A percentile compares a stretch with the other conserved stretches of the same genome.
Conservation (phyloP, 345 rosid genomes). For the Ceriops zippeliana region DNA sequence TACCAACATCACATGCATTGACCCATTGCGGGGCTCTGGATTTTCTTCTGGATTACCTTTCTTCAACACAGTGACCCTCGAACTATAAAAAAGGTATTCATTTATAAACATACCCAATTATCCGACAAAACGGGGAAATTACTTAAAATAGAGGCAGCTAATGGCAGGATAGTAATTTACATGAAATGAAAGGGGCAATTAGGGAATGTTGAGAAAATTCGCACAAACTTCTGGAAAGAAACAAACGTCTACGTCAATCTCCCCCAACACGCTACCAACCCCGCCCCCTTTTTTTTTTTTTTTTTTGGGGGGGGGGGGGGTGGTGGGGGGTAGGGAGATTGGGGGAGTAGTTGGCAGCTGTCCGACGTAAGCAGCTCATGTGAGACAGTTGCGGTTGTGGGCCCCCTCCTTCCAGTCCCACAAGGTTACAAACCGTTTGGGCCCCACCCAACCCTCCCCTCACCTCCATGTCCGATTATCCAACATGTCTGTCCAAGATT, state of each 20-base stretch:
- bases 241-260: background rate
- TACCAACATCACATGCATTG: conserved; percentile 47
- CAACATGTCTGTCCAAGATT: background rate
- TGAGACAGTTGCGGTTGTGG: conserved; percentile 25
- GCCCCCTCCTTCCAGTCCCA: conserved; percentile 1
- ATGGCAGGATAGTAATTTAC: conserved; percentile 4
- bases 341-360: conserved; percentile 25
- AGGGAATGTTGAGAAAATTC: background rate
- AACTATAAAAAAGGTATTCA: background rate
- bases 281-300: conserved; percentile 12
- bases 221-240: background rate
- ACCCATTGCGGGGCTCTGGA: background rate
- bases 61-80: background rate
- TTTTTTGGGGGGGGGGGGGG: no score
- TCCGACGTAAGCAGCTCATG: conserved; percentile 33
- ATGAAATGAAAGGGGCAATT: background rate
- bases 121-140: no score
- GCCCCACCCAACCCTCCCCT: background rate
- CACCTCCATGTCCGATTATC: background rate
- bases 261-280: conserved; percentile 25
- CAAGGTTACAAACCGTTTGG: background rate
- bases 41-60: background rate
- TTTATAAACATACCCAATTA: no score
- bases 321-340: no score
- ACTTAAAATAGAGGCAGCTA: background rate